These are phyloP conservation scores for Hippophae tibetana DNA, from an alignment of 306 rosid species.

Conservation along the genomic window DNA sequence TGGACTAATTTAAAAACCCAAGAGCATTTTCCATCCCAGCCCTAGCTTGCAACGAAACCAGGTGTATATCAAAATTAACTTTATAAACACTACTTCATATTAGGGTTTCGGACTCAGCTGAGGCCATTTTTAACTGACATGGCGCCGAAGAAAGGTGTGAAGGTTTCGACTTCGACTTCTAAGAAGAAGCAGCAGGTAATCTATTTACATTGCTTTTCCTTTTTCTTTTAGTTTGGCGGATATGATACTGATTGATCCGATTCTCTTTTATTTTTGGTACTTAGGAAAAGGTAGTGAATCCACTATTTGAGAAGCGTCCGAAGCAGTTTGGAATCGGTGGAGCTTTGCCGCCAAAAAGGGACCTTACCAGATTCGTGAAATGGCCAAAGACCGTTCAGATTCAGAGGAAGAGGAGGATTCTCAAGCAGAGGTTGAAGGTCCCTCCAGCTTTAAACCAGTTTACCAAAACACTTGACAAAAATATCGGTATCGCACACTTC, in stretches of 20 bases:
- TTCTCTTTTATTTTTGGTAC: neutral
- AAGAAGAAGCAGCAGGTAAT: slow-evolving; percentile 22
- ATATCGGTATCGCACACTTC: slow-evolving; percentile 32
- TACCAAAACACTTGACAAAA: slow-evolving; percentile 73
- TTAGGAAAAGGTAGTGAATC: slow-evolving; percentile 57
- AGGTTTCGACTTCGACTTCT: slow-evolving; percentile 29
- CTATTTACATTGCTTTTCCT: neutral
- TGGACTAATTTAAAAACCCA: no score
- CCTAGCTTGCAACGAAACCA: no score
- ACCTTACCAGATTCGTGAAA: slow-evolving; percentile 51
- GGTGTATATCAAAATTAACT: no score
- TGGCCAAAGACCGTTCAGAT: slow-evolving; percentile 54
- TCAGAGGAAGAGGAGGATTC: slow-evolving; percentile 59
- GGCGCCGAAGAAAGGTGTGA: slow-evolving; percentile 53
- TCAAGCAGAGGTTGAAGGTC: slow-evolving; percentile 65
- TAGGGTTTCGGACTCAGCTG: no score
- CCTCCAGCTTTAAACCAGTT: slow-evolving; percentile 73
- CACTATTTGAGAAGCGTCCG: slow-evolving; percentile 54
- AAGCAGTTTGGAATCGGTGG: slow-evolving; percentile 80
- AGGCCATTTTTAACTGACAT: no score
- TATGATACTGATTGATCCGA: no score
- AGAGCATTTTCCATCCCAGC: no score
- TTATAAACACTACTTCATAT: no score
- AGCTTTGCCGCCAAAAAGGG: slow-evolving; percentile 70
- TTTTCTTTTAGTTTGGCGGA: neutral